Evolutionary conservation across 2,329 filamentous ascomycete species (phyloP).

Genomic region (Aspergillus glaucus): DNA sequence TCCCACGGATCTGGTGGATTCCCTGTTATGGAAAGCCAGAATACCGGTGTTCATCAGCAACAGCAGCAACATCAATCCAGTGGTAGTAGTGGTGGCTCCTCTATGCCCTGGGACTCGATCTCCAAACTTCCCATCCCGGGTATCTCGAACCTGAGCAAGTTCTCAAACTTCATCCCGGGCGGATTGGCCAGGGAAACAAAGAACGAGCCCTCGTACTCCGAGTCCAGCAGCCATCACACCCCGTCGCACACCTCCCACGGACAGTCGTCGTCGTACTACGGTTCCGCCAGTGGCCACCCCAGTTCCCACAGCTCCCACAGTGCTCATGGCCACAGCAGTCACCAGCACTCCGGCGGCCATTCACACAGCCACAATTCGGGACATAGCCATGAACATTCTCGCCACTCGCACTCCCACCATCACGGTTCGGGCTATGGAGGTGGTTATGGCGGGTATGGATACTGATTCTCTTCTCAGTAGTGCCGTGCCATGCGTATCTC

Average conservation of each 20-base stretch:
- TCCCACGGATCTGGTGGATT: constrained; percentile 26
- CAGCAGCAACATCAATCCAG: constrained; percentile 17
- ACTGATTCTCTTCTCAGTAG: not conserved
- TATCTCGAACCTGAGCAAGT: constrained; percentile 32
- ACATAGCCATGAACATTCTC: too few relatives aligned
- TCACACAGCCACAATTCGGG: too few relatives aligned
- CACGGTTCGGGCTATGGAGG: not conserved
- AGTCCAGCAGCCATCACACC: not conserved
- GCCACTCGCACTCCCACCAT: too few relatives aligned
- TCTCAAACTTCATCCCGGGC: constrained; percentile 25
- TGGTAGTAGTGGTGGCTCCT: constrained; percentile 15
- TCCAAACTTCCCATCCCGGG: constrained; percentile 31
- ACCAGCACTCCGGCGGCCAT: not conserved
- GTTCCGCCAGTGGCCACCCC: not conserved
- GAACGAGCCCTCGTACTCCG: not conserved
- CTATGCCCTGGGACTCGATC: constrained; percentile 25
- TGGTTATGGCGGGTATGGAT: not conserved
- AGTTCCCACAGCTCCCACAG: not conserved
- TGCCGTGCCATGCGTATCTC: too few relatives aligned
- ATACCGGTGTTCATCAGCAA: constrained; percentile 17
- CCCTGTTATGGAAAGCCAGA: constrained; percentile 17
- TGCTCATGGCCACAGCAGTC: not conserved
- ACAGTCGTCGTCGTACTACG: not conserved
- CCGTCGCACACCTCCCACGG: not conserved
- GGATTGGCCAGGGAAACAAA: constrained; percentile 3